Evolutionary conservation across 2,329 filamentous ascomycete genomes (phyloP).

Genomic region (Sporothrix globosa): DNA sequence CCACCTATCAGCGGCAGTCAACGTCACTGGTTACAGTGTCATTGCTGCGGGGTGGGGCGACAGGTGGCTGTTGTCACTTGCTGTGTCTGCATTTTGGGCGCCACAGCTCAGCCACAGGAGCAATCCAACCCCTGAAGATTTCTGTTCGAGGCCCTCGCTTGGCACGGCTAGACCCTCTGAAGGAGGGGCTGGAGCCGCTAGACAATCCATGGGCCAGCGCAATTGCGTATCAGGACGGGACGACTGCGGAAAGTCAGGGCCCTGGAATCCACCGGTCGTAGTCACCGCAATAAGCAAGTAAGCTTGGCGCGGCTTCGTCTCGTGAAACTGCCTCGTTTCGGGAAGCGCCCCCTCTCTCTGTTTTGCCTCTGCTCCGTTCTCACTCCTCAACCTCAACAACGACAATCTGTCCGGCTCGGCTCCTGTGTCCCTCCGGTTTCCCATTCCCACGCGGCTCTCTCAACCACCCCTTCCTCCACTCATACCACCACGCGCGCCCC

Average conservation of each 20-base stretch:
- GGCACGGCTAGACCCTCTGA: slow-evolving; percentile 11
- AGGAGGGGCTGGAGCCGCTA: not conserved
- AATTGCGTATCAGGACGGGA: slow-evolving; percentile 11
- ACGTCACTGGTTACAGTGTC: slow-evolving; percentile 1
- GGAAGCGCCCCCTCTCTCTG: not conserved
- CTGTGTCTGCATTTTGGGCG: not conserved
- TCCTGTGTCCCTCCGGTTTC: not conserved
- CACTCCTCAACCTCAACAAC: not conserved
- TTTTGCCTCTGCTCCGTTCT: not conserved
- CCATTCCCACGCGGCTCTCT: too few species aligned
- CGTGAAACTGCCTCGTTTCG: slow-evolving; percentile 18
- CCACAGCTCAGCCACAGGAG: slow-evolving; percentile 30
- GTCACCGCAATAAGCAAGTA: not conserved
- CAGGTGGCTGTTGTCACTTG: not conserved
- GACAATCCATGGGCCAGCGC: not conserved
- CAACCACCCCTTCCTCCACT: not conserved
- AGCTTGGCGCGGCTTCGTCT: not conserved
- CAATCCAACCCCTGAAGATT: not conserved
- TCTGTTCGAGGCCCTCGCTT: not conserved
- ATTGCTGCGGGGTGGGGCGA: not conserved
- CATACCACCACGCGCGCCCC: not conserved
- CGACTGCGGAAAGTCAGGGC: not conserved
- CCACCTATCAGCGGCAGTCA: not conserved
- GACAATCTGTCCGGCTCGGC: not conserved
- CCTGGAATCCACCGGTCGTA: slow-evolving; percentile 10